Evolutionary conservation across 129 eudicot species (phyloP).

Genomic region (Centaurea solstitialis): DNA sequence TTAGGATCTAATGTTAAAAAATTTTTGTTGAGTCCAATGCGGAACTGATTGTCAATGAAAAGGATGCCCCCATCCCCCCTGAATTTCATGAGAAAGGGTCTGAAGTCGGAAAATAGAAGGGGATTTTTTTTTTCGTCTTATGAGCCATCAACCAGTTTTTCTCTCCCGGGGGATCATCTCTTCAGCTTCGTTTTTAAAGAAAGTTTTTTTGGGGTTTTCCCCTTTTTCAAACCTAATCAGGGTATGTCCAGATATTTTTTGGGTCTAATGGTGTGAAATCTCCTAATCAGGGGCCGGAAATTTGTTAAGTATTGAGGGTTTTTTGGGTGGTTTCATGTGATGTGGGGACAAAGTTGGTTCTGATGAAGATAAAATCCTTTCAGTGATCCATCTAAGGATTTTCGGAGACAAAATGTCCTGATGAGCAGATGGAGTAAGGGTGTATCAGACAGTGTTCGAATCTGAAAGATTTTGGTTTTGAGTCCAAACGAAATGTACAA

Average conservation of each 20-base stretch:
- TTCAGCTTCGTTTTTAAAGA: conserved; percentile 56
- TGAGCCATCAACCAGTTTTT: conserved; percentile 53
- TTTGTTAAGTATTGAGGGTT: conserved; percentile 16
- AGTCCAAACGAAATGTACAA: conserved; percentile 70
- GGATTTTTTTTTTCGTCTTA: conserved; percentile 42
- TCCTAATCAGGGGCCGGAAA: conserved; percentile 26
- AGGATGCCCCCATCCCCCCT: conserved; percentile 55
- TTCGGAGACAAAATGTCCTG: conserved; percentile 33
- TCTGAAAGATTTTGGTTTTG: conserved; percentile 85
- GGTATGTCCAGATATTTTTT: conserved; percentile 34
- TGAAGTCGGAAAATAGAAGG: conserved; percentile 33
- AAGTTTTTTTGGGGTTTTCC: conserved; percentile 52
- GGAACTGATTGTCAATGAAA: conserved; percentile 26
- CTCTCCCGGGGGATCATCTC: conserved; percentile 52
- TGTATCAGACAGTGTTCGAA: conserved; percentile 59
- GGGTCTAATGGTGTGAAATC: conserved; percentile 37
- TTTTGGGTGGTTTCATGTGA: too few relatives aligned
- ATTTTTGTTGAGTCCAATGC: conserved; percentile 24
- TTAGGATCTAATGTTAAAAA: conserved; percentile 7
- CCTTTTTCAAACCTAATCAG: conserved; percentile 46
- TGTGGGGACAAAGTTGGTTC: conserved; percentile 28
- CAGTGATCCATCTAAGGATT: background rate
- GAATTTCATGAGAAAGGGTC: conserved; percentile 42
- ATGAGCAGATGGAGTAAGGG: conserved; percentile 46
- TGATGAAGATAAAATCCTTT: conserved; percentile 29